Evolutionary conservation across 805 yeast species (phyloP), one percentile per base, ranked within the genome.

Genomic region (Ascoidea tarda): DNA sequence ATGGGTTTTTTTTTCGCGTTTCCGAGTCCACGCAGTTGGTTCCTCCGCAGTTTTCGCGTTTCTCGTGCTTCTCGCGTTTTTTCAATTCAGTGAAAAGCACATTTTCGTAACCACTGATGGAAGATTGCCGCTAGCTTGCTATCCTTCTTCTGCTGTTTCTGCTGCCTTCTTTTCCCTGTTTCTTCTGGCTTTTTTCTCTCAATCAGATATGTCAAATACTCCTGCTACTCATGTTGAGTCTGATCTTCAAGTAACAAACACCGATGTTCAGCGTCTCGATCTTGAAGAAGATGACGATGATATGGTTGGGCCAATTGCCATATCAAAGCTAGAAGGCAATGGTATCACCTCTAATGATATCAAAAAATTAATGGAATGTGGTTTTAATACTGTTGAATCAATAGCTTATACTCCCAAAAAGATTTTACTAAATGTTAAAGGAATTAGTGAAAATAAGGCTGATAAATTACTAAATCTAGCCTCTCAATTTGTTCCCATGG

Each of bases 361-460:
- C 58, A 79, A 77, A 56, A 91, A 88, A 64, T 74, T 93, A 51
- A 76, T 81, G 56, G 91, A 86, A 49, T 84, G 83, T 32, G 97
- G 97, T 0, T 81, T 76, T 61, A 85, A 85, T 63, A 93, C 99
- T 0, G 95, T 85, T 6, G 97, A 90, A 64, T 79, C 95, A 21
- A 81, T 91, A 54, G 98, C 99, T 2, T 89, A 88, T 62, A 87
- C 96, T 5, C 95, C 97, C 16, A 84, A 86, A 62, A 83, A 91
- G 59, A 80, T 78, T 5, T 71, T 91, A 47, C 68, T 87, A 47
- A 75, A 76, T 6, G 85, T 93, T 46, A 89, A 87, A 65, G 99
- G 99, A 48, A 89, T 93, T 44, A 85, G 96, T 8, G 99, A 93
- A 63, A 91, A 91, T 51, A 93, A 93, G 65, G 97, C 97, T 0